Evolutionary conservation across 2,329 filamentous ascomycete genomes (phyloP).

Genomic region (Geosmithia putterillii): DNA sequence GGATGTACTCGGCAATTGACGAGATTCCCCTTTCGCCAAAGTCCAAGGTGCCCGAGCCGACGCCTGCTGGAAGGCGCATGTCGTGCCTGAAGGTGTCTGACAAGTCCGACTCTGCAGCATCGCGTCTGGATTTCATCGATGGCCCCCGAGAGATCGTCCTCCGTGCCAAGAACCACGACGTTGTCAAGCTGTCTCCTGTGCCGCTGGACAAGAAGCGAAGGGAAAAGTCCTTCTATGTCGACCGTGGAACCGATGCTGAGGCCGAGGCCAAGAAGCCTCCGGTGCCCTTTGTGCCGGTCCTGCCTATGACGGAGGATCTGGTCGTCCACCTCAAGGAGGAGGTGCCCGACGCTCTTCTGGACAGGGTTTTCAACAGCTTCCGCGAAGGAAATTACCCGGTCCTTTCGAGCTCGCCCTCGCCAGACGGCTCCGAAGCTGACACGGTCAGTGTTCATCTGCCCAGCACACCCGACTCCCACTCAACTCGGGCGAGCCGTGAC

Average conservation of each 20-base stretch:
- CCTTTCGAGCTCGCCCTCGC: slow-evolving; percentile 8
- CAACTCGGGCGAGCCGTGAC: neutral
- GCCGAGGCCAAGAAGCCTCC: slow-evolving; percentile 9
- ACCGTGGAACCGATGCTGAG: slow-evolving; percentile 25
- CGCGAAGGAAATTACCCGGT: slow-evolving; percentile 14
- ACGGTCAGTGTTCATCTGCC: slow-evolving; percentile 9
- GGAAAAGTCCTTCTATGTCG: slow-evolving; percentile 18
- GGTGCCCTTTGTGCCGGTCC: slow-evolving; percentile 24
- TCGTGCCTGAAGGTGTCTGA: slow-evolving; percentile 13
- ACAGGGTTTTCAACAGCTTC: slow-evolving; percentile 33
- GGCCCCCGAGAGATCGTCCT: slow-evolving; percentile 17
- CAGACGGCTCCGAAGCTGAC: slow-evolving; percentile 9
- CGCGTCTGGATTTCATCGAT: slow-evolving; percentile 12
- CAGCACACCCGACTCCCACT: slow-evolving; percentile 12
- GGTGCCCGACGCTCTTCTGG: slow-evolving; percentile 26
- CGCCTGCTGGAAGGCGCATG: slow-evolving; percentile 8
- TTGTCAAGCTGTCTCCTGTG: slow-evolving; percentile 16
- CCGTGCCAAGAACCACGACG: slow-evolving; percentile 11
- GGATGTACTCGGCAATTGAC: slow-evolving; percentile 18
- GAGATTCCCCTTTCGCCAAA: slow-evolving; percentile 12
- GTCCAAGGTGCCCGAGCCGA: slow-evolving; percentile 3
- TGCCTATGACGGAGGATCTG: slow-evolving; percentile 43
- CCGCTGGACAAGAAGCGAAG: slow-evolving; percentile 13
- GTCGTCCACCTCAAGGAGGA: slow-evolving; percentile 40
- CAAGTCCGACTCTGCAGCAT: slow-evolving; percentile 8